Conservation (phyloP, 306 rosid species). For the Prunus padus region DNA sequence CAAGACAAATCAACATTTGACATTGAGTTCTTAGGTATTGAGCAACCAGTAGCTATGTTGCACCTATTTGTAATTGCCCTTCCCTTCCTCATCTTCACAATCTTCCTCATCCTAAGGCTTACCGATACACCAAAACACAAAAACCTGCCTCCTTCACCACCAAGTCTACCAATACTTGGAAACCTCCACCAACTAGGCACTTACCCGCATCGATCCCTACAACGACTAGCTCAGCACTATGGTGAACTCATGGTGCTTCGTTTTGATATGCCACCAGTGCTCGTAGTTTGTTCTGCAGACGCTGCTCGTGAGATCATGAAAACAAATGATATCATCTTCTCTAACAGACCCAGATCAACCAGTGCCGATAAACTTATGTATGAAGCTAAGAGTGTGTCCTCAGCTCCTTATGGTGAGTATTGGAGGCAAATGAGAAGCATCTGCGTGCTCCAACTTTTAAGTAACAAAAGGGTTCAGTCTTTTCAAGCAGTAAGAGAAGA, state of each 20-base stretch:
- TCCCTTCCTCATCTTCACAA: conserved; percentile 6
- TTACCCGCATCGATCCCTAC: conserved; percentile 26
- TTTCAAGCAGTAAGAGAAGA: conserved; percentile 30
- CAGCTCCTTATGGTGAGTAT: conserved; percentile 37
- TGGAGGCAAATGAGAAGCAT: conserved; percentile 40
- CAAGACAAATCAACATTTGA: neutral
- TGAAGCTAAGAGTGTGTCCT: conserved; percentile 6
- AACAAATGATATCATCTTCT: conserved; percentile 31
- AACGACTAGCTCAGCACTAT: conserved; percentile 4
- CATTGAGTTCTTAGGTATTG: neutral
- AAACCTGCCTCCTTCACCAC: conserved; percentile 32
- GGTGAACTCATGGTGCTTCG: conserved; percentile 37
- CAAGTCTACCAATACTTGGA: conserved; percentile 30
- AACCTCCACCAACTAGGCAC: conserved; percentile 32
- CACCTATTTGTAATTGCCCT: neutral
- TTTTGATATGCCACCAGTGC: conserved; percentile 21
- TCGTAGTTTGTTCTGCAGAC: conserved; percentile 25
- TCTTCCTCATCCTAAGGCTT: conserved; percentile 17
- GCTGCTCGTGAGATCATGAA: conserved; percentile 36
- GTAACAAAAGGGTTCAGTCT: conserved; percentile 33
- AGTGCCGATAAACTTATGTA: neutral
- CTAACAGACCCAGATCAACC: conserved; percentile 22
- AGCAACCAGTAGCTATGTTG: neutral
- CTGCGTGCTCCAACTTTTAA: conserved; percentile 30
- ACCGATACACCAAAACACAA: neutral